A percentile compares a stretch with the other conserved stretches of the same genome.
Evolutionary conservation across 2,329 filamentous ascomycete species (phyloP).

Genomic region (Aspergillus tanneri): DNA sequence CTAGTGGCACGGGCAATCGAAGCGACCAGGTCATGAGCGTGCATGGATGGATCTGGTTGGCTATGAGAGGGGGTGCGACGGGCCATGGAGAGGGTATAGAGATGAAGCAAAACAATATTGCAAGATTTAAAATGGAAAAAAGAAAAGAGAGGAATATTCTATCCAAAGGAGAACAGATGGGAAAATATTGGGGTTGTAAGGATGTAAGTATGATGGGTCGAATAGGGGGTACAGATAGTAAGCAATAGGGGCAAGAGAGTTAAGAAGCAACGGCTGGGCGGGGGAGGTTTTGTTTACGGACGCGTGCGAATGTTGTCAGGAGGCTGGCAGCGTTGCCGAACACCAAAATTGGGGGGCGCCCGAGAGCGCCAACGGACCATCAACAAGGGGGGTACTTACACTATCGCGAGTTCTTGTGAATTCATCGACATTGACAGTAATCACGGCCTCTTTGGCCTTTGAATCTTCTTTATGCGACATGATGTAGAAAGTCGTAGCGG

Average conservation of each 20-base stretch:
- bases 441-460: slow-evolving; percentile 34
- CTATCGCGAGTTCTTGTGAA: slow-evolving; percentile 78
- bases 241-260: neutral
- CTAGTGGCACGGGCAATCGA: slow-evolving; percentile 9
- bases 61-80: slow-evolving; percentile 4
- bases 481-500: slow-evolving; percentile 22
- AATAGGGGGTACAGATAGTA: neutral
- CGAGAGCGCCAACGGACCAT: slow-evolving; percentile 1
- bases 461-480: slow-evolving; percentile 41
- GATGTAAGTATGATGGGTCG: neutral
- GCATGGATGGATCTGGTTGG: slow-evolving; percentile 4
- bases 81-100: slow-evolving; percentile 1
- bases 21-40: slow-evolving; percentile 11
- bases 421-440: slow-evolving; percentile 63
- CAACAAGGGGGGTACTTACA: slow-evolving; percentile 56
- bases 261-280: neutral
- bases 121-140: neutral
- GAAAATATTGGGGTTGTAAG: neutral
- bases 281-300: slow-evolving; percentile 13
- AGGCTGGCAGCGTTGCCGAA: slow-evolving; percentile 2
- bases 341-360: slow-evolving; percentile 6
- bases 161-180: neutral
- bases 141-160: neutral
- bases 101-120: neutral
- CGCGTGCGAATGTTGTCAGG: slow-evolving; percentile 12